Base-by-base conservation (phyloP, 805 yeast genomes). In the Candida peoriensis region DNA sequence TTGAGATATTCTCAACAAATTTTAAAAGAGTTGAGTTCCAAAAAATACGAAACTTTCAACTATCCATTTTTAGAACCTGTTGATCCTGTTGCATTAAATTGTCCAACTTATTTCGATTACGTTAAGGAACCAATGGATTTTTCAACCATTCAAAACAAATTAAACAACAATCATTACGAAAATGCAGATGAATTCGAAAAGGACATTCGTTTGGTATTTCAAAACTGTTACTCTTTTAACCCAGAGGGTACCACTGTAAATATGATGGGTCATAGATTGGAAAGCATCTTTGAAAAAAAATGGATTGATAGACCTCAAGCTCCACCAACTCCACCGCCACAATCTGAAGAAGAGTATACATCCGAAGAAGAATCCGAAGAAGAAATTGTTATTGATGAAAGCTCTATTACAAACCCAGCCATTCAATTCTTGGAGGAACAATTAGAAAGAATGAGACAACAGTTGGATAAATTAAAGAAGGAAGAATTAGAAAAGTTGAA, bases 241-340 rank as follows among this genome's bases (percentile, higher is more conserved):
- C 97, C 98, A 2, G 95, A 84, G 50, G 95, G 96, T n/a, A 80
- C 95, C 5, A 95, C 95, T 32, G 98, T 93, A 24, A 87, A 89
- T 58, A 74, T 76, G 72, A 83, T 93, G 95, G 98, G 97, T 14
- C 95, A 86, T 57, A 73, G 88, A 48, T 66, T 93, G 37, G 97
- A 93, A 60, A 80, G 79, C 19, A 74, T 84, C 3, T 93, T 90
- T 54, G 83, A 87, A 50, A 79, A 83, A 52, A 81, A 78, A 58
- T 90, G 97, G 97, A 72, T 76, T 17, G 88, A 86, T 46, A 77
- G 80, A 57, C 96, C 96, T 14, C 68, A 78, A 11, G 76, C 83
- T 14, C 80, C 79, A 20, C 47, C 44, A 26, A 52, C 54, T 4
- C 54, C 54, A 28, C 33, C 34, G 8, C 51, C 34, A 15, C 42